Evolutionary conservation across 2,329 filamentous ascomycete genomes (phyloP).

Genomic region (Paraconiothyrium brasiliense): DNA sequence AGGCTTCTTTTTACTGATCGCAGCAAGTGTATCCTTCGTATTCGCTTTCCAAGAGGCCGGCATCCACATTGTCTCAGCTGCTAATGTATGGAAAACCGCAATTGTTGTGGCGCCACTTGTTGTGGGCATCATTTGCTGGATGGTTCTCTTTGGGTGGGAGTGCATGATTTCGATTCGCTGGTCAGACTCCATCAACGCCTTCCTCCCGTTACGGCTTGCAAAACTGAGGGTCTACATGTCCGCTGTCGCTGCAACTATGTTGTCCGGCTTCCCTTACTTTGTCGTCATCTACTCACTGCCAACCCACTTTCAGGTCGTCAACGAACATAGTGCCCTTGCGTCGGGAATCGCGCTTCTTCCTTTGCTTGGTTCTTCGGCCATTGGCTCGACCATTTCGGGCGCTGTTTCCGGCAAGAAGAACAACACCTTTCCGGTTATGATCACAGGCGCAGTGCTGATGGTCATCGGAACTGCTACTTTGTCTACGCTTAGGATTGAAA

Average conservation of each 20-base stretch:
- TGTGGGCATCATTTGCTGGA: constrained; percentile 16
- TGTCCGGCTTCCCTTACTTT: constrained; percentile 20
- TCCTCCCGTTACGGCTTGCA: constrained; percentile 18
- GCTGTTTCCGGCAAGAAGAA: constrained; percentile 20
- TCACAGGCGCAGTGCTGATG: constrained; percentile 18
- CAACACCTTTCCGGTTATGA: constrained; percentile 19
- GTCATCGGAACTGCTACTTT: constrained; percentile 18
- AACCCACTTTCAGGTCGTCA: constrained; percentile 21
- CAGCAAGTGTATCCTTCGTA: constrained; percentile 64
- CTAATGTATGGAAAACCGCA: constrained; percentile 16
- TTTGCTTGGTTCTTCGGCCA: constrained; percentile 19
- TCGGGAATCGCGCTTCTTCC: constrained; percentile 21
- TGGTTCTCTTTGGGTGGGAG: constrained; percentile 19
- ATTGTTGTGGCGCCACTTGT: constrained; percentile 16
- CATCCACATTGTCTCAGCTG: constrained; percentile 25
- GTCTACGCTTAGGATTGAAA: constrained; percentile 14
- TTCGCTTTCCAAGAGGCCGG: constrained; percentile 67
- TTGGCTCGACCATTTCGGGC: constrained; percentile 20
- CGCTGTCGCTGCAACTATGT: constrained; percentile 13
- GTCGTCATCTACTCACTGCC: constrained; percentile 22
- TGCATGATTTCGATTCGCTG: constrained; percentile 16
- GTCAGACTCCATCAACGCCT: constrained; percentile 14
- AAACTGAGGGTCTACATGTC: constrained; percentile 20
- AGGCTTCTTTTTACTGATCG: constrained; percentile 62
- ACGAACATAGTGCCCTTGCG: constrained; percentile 15